These are phyloP conservation scores for Amauroascus verrucosus DNA, from an alignment of 2,329 filamentous ascomycete genomes.

Conservation along the genomic window DNA sequence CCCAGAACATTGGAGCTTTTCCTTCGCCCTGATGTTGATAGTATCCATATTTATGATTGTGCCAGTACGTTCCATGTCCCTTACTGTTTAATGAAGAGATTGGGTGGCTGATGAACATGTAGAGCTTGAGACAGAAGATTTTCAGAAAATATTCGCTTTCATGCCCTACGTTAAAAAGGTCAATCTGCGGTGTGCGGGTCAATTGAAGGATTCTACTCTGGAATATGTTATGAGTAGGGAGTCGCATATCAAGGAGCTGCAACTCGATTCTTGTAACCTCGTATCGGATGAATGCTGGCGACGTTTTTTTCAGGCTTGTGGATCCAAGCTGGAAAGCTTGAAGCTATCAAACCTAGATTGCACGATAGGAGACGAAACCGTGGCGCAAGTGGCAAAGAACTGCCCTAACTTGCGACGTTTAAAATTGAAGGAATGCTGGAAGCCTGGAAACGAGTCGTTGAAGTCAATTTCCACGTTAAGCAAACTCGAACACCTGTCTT, in stretches of 20 bases:
- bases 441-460: conserved; percentile 57
- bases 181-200: conserved; percentile 73
- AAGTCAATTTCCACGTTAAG: conserved; percentile 52
- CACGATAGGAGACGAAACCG: conserved; percentile 62
- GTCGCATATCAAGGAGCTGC: conserved; percentile 58
- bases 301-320: conserved; percentile 56
- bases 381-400: conserved; percentile 50
- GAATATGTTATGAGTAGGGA: conserved; percentile 68
- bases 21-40: conserved; percentile 44
- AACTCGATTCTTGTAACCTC: conserved; percentile 75
- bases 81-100: background rate
- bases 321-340: conserved; percentile 53
- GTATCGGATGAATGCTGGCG: conserved; percentile 68
- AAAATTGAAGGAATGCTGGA: conserved; percentile 73
- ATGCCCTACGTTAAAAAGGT: conserved; percentile 59
- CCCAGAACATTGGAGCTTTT: conserved; percentile 38
- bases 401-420: conserved; percentile 63
- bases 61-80: conserved; percentile 37
- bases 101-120: conserved; percentile 22
- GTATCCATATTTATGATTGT: conserved; percentile 51
- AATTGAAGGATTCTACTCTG: conserved; percentile 78
- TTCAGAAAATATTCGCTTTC: conserved; percentile 66
- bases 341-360: conserved; percentile 77
- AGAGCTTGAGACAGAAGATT: conserved; percentile 64
- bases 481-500: conserved; percentile 61